phyloP scores from a whole-genome alignment of 495 filamentous ascomycete genomes.

The Cercophora newfieldiana region DNA sequence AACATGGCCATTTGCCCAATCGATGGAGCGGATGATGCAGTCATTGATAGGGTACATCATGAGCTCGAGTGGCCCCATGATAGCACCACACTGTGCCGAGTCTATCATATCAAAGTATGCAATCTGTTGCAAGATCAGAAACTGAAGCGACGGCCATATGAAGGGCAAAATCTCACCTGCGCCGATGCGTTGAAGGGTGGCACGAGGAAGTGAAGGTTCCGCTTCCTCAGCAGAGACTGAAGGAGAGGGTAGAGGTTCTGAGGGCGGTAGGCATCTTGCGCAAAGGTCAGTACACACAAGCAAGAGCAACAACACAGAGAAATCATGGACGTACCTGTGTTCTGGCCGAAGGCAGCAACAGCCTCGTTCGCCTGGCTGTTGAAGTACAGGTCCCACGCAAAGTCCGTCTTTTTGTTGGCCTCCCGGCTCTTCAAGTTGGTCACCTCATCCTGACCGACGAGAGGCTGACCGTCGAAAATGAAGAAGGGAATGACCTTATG shows the following conservation, averaged over 20 bases:
- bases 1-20: constrained; percentile 66
- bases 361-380: constrained; percentile 74
- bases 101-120: constrained; percentile 74
- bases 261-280: constrained; percentile 56
- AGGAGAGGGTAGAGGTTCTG: constrained; percentile 70
- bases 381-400: constrained; percentile 86
- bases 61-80: constrained; percentile 84
- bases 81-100: constrained; percentile 67
- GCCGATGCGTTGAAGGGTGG: constrained; percentile 88
- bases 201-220: constrained; percentile 75
- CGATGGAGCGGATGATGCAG: constrained; percentile 70
- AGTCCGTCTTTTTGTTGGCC: constrained; percentile 51
- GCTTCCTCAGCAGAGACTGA: constrained; percentile 68
- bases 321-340: constrained; percentile 60
- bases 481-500: constrained; percentile 71
- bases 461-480: constrained; percentile 83
- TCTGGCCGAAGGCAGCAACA: constrained; percentile 72
- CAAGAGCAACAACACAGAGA: not conserved
- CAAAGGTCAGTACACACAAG: constrained; percentile 30
- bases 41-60: constrained; percentile 85
- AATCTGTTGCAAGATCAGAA: constrained; percentile 56
- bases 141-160: not conserved
- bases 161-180: constrained; percentile 58
- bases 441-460: constrained; percentile 66
- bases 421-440: constrained; percentile 45